Evolutionary conservation across 2,329 filamentous ascomycete species (phyloP), one percentile per base, ranked within the genome.

Genomic region (Fusarium haematococcum): DNA sequence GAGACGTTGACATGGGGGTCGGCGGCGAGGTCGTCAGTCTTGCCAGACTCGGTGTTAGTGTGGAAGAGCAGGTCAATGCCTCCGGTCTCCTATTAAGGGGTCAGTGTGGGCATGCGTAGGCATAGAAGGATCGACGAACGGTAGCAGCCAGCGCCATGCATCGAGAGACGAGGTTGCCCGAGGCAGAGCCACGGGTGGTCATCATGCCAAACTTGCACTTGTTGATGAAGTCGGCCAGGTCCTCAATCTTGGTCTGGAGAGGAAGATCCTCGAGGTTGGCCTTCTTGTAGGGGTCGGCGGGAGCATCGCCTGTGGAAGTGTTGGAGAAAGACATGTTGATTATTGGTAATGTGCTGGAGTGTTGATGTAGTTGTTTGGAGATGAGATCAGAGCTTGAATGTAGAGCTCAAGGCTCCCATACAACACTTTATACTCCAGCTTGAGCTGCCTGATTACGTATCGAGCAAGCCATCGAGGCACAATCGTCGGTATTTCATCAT

Each of bases 21-120:
- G 66, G 87, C 86, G 66, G 90, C 87, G 48, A 97, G 88, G 79
- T 97, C 95, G 82, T 94, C 89, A 6, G 94, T 95, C 88, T 98
- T 97, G 84, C 94, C 91, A 11, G 94, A 95, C 81, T 96, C 93
- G 72, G 94, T 95, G 87, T 97, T 97, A 80, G 95, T 95, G 86
- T 97, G 93, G 89, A 97, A 97, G 82, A 97, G 89, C 66, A 97
- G 89, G 81, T 97, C 95, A 67, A 95, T 88, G 79, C 93, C 93
- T 74, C 92, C 92, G 71, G 88, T 87, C 84, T 97, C 94, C 93
- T 96, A 71, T 4, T 56, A 5, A 33, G 6, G 48, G 18, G 33
- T 72, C 32, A 74, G 61, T 32, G 67, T 61, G 10, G 16, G 4
- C 9, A 32, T 25, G n/a, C 3, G 5, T 23, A 13, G 13, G 14